Evolutionary conservation across 768 basidiomycete genomes (phyloP).

Genomic region (Lactifluus piperatus): DNA sequence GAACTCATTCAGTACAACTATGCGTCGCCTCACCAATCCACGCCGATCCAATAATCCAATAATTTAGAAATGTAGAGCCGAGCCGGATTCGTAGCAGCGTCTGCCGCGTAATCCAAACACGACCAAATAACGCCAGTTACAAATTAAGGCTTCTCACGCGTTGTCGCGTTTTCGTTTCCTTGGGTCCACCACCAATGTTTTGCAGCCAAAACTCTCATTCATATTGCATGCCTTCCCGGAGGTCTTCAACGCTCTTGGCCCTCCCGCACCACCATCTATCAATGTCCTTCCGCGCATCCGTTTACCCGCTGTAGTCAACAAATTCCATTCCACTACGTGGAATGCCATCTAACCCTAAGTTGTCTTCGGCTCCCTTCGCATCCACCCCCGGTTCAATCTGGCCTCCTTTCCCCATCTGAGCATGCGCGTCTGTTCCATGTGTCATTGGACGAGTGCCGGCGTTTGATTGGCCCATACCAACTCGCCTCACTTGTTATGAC

Average conservation of each 20-base stretch:
- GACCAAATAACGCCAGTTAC: neutral
- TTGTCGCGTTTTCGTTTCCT: neutral
- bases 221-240: slow-evolving; percentile 6
- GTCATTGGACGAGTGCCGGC: neutral
- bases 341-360: slow-evolving; percentile 20
- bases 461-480: neutral
- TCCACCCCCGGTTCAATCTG: neutral
- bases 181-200: neutral
- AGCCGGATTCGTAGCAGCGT: too few species aligned
- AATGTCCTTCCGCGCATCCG: slow-evolving; percentile 4
- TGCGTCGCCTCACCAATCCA: too few species aligned
- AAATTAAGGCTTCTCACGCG: neutral
- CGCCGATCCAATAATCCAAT: too few species aligned
- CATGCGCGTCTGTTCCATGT: neutral
- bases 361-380: slow-evolving; percentile 5
- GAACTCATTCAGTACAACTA: too few species aligned
- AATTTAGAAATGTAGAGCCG: too few species aligned
- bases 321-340: slow-evolving; percentile 15
- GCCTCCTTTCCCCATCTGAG: neutral
- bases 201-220: neutral
- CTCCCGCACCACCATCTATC: neutral
- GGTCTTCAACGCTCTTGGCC: slow-evolving; percentile 10
- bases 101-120: neutral
- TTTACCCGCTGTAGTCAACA: slow-evolving; percentile 13
- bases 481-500: slow-evolving; percentile 14